Conservation (phyloP, 2,329 filamentous ascomycete species). For the Penicillium hordei region DNA sequence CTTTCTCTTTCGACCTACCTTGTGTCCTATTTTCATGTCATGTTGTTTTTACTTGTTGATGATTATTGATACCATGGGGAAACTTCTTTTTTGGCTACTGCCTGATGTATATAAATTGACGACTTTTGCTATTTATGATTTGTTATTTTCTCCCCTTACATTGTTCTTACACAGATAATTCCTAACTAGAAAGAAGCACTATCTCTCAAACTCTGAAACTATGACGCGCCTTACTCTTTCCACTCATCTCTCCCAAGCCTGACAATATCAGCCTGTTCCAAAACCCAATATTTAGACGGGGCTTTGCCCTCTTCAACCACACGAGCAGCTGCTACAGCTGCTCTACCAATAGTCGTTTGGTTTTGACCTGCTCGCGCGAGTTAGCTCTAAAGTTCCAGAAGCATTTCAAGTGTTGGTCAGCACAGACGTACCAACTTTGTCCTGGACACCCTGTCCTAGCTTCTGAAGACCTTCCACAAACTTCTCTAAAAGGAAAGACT, state of each 20-base stretch:
- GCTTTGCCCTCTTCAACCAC: constrained; percentile 28
- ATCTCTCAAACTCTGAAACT: too few species aligned
- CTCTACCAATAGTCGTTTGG: constrained; percentile 29
- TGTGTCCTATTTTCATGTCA: neutral
- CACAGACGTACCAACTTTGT: constrained; percentile 27
- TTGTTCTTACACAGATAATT: neutral
- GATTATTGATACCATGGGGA: neutral
- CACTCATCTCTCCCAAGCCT: constrained; percentile 32
- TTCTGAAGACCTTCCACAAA: constrained; percentile 23
- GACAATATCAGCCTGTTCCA: constrained; percentile 33
- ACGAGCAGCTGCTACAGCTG: constrained; percentile 31
- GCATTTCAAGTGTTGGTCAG: neutral
- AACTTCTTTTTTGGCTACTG: neutral
- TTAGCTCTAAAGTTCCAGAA: constrained; percentile 1
- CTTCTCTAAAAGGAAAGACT: constrained; percentile 23
- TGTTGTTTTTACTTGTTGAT: neutral
- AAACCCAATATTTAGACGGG: constrained; percentile 31
- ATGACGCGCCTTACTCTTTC: constrained; percentile 16
- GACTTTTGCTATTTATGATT: neutral
- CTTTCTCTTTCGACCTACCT: neutral
- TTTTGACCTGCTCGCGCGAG: constrained; percentile 24
- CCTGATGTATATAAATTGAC: neutral
- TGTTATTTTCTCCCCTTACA: neutral
- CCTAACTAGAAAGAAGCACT: neutral
- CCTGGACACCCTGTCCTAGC: constrained; percentile 29